phyloP scores from a whole-genome alignment of 1,284 basidiomycete species.

The Fomitiporia mediterranea region DNA sequence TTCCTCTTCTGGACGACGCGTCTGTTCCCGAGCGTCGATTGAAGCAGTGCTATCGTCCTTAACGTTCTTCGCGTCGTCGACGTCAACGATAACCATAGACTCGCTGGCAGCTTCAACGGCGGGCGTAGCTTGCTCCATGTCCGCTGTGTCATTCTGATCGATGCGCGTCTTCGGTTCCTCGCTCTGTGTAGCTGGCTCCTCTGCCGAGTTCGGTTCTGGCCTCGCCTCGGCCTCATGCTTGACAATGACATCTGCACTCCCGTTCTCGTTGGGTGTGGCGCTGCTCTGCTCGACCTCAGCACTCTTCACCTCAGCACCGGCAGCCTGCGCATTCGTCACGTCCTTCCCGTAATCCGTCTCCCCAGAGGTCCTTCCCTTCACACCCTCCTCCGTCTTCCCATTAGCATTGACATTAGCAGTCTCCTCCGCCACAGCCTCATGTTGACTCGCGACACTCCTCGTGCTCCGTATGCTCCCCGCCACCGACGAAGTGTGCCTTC shows the following conservation, averaged over 20 bases:
- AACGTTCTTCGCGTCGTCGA: background rate
- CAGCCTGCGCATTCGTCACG: background rate
- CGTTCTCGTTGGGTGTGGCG: background rate
- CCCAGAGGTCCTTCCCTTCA: background rate
- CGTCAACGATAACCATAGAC: background rate
- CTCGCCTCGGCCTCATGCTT: constrained; percentile 6
- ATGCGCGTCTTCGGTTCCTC: background rate
- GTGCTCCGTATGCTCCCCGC: constrained; percentile 8
- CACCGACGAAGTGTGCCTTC: constrained; percentile 4
- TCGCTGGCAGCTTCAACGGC: background rate
- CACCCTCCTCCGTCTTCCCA: background rate
- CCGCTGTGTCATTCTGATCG: background rate
- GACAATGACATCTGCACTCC: background rate
- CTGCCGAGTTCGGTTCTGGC: background rate
- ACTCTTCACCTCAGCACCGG: background rate
- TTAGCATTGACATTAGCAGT: background rate
- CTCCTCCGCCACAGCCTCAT: background rate
- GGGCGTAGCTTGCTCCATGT: background rate
- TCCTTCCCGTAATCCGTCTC: constrained; percentile 11
- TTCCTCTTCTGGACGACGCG: constrained; percentile 1
- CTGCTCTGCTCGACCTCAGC: background rate
- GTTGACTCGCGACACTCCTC: constrained; percentile 1
- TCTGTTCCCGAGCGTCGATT: background rate
- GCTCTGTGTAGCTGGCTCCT: background rate
- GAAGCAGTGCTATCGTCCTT: no score